These are phyloP conservation scores for Funneliformis mosseae DNA, from an alignment of 192 early-diverging fungal species.

Conservation along the genomic window DNA sequence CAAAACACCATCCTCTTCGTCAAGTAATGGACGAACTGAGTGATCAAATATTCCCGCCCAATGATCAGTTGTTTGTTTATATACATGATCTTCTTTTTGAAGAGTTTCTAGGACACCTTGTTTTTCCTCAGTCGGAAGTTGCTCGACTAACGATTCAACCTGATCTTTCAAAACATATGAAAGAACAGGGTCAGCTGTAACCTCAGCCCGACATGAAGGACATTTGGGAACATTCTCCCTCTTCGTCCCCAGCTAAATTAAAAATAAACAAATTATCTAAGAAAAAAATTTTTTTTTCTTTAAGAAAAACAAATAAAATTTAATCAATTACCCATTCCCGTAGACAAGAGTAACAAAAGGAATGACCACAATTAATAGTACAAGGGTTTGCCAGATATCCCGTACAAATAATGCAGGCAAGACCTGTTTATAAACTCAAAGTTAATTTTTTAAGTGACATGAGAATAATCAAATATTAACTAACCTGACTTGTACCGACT, in stretches of 20 bases:
- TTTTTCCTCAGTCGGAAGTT: constrained; percentile 35
- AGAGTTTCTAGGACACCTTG: constrained; percentile 16
- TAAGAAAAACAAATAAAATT: background rate
- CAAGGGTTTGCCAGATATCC: constrained; percentile 43
- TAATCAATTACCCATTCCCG: constrained; percentile 40
- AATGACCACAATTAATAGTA: constrained; percentile 45
- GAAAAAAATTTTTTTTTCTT: background rate
- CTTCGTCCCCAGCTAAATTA: background rate
- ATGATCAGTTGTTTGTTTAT: constrained; percentile 12
- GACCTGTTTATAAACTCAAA: constrained; percentile 4
- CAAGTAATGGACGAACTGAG: background rate
- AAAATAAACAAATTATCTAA: background rate
- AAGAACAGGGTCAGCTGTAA: constrained; percentile 37
- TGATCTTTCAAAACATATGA: constrained; percentile 44
- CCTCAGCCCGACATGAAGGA: constrained; percentile 43
- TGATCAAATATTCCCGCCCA: background rate
- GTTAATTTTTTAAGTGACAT: background rate
- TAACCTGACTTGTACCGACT: background rate
- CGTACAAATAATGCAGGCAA: constrained; percentile 44
- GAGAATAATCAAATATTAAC: background rate
- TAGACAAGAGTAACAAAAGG: constrained; percentile 45
- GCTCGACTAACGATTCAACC: constrained; percentile 37
- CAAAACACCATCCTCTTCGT: background rate
- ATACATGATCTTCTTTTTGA: constrained; percentile 29
- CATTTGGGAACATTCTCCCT: constrained; percentile 23